Evolutionary conservation across 352 stramenopile genomes (phyloP).

Genomic region (Phytophthora kernoviae): DNA sequence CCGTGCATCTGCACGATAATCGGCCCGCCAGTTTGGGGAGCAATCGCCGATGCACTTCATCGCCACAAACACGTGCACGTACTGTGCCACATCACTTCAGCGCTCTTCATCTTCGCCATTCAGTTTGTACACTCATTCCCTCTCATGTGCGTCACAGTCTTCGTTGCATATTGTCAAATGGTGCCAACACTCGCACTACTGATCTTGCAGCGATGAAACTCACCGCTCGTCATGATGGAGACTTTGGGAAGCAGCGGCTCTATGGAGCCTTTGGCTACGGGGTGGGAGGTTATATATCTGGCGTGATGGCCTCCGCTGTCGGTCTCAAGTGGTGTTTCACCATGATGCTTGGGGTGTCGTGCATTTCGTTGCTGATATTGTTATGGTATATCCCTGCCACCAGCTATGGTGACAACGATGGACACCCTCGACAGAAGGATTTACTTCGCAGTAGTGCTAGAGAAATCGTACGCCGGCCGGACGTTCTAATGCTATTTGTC

Average conservation of each 20-base stretch:
- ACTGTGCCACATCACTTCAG: conserved; percentile 43
- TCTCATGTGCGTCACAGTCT: conserved; percentile 36
- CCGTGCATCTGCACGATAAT: conserved; percentile 50
- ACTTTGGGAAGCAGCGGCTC: conserved; percentile 65
- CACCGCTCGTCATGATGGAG: conserved; percentile 42
- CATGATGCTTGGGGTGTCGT: conserved; percentile 41
- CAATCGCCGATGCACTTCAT: conserved; percentile 49
- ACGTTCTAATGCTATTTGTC: conserved; percentile 50
- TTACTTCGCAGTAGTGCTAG: conserved; percentile 37
- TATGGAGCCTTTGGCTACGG: conserved; percentile 62
- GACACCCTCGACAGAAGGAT: conserved; percentile 13
- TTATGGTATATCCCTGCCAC: conserved; percentile 43
- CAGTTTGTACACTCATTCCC: conserved; percentile 44
- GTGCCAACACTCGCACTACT: conserved; percentile 44
- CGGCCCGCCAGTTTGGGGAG: conserved; percentile 51
- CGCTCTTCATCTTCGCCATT: conserved; percentile 48
- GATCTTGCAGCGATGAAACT: conserved; percentile 56
- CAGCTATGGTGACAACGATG: conserved; percentile 16
- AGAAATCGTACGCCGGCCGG: conserved; percentile 21
- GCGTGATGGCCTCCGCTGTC: conserved; percentile 37
- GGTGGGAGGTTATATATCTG: conserved; percentile 48
- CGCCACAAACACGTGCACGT: conserved; percentile 53
- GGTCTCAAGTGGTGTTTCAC: conserved; percentile 63
- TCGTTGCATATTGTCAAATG: conserved; percentile 46
- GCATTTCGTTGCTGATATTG: conserved; percentile 42